Percentiles rank a stretch among this genome's conserved stretches.
These are phyloP conservation scores for Hymenoscyphus repandus DNA, from an alignment of 2,329 filamentous ascomycete genomes.

Conservation along the genomic window DNA sequence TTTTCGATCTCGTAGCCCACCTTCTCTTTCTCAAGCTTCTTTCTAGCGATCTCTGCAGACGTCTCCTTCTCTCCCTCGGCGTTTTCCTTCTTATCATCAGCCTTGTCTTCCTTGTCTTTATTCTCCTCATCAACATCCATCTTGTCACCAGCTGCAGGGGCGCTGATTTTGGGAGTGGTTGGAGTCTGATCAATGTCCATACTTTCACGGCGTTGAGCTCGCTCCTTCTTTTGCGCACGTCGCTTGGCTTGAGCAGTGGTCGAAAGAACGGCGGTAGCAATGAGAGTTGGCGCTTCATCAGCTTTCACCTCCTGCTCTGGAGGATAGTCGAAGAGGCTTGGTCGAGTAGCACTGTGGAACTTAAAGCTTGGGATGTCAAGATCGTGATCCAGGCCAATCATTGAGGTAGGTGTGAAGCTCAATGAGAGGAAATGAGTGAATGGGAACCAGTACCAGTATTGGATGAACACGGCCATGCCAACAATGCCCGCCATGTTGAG, in stretches of 20 bases:
- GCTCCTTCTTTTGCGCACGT: constrained; percentile 89
- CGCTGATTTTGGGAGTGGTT: constrained; percentile 59
- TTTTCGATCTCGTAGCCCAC: constrained; percentile 94
- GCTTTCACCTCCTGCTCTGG: constrained; percentile 93
- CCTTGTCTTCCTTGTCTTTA: constrained; percentile 41
- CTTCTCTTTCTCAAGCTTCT: constrained; percentile 94
- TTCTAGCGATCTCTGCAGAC: constrained; percentile 60
- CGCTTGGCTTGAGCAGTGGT: constrained; percentile 97
- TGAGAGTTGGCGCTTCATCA: constrained; percentile 87
- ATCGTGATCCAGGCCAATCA: constrained; percentile 91
- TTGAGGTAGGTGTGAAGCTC: constrained; percentile 92
- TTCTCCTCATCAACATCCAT: constrained; percentile 76
- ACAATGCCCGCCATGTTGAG: constrained; percentile 98
- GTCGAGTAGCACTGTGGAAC: constrained; percentile 90
- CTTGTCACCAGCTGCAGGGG: constrained; percentile 60
- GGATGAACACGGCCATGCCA: constrained; percentile 95
- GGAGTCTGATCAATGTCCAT: constrained; percentile 89
- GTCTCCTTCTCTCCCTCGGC: constrained; percentile 55
- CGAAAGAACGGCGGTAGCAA: constrained; percentile 91
- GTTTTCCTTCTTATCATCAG: constrained; percentile 58
- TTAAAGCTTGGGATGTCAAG: constrained; percentile 91
- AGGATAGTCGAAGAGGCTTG: constrained; percentile 95
- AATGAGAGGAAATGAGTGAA: constrained; percentile 95
- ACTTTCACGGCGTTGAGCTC: constrained; percentile 80
- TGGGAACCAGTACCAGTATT: constrained; percentile 99